Base-by-base conservation (phyloP, 768 basidiomycete genomes). In the Amanita pallidorosea region DNA sequence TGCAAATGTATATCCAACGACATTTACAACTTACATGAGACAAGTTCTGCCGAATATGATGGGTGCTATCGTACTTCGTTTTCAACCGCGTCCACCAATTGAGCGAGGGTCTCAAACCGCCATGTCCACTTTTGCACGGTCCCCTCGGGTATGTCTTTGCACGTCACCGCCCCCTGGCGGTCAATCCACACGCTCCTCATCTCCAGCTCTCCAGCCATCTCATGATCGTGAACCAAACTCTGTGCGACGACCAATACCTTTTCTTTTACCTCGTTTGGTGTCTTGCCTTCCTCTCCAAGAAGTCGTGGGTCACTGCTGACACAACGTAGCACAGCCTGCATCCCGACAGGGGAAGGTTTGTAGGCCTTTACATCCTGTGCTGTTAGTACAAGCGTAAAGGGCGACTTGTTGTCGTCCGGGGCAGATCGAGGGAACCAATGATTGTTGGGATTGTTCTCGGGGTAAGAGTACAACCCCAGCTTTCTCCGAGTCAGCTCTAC, bases 361-460 rank as follows among this genome's bases (percentile, higher is more conserved):
- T 87, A 88, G 33, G 76, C 77, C n/a, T 77, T 76, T 4, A 77
- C 74, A 55, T 85, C 83, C 60, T 88, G 77, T 5, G 87, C 85
- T 7, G 85, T 88, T 57, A 83, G 66, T 49, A 85, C 68, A 47
- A 79, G 70, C 23, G 78, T 75, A 63, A 88, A 88, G 1, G 79
- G 74, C 22, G 83, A 84, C 45, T 68, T 65, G 5, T 72, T 70
- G 27, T 61, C 61, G 20, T 46, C 52, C 4, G 67, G 62, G 0
- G 67, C 69, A 33, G 64, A 59, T 22, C 73, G 70, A 0, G 65
- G 75, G 49, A 74, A 72, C 69, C 74, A 77, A 44, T 67, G 66
- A 35, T 63, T 59, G 54, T 64, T 53, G 6, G 67, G 63, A 37
- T 67, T 63, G 34, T 65, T 56, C 7, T 61, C 60, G 1, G 68